Percentiles rank a stretch among this genome's conserved stretches.
phyloP scores from a whole-genome alignment of 345 rosid species.

The Populus nigra region DNA sequence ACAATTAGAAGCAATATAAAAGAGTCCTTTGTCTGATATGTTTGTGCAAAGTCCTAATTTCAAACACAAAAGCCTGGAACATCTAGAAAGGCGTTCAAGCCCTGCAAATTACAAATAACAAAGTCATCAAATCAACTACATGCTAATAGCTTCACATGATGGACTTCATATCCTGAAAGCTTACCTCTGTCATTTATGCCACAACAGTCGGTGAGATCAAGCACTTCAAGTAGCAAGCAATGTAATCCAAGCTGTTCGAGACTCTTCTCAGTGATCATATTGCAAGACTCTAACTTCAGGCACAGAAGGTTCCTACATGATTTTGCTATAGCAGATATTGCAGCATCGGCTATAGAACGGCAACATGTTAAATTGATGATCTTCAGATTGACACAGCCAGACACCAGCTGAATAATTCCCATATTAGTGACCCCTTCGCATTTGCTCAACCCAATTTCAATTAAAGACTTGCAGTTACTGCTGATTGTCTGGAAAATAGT shows the following conservation, averaged over 20 bases:
- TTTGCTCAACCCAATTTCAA: constrained; percentile 75
- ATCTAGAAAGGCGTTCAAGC: constrained; percentile 66
- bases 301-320: constrained; percentile 63
- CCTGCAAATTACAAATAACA: constrained; percentile 42
- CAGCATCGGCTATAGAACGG: constrained; percentile 61
- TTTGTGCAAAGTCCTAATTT: constrained; percentile 75
- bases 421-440: constrained; percentile 56
- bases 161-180: neutral
- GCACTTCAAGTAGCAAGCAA: constrained; percentile 63
- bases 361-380: constrained; percentile 69
- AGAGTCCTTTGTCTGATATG: constrained; percentile 70
- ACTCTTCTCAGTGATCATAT: constrained; percentile 76
- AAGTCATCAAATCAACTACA: neutral
- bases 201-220: constrained; percentile 85
- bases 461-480: constrained; percentile 50
- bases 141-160: neutral
- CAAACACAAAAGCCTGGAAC: constrained; percentile 55
- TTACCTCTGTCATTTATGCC: constrained; percentile 74
- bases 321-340: constrained; percentile 62
- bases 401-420: constrained; percentile 60
- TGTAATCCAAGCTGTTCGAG: constrained; percentile 58
- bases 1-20: constrained; percentile 60
- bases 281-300: constrained; percentile 79
- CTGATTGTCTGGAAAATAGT: constrained; percentile 44
- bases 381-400: constrained; percentile 57